Evolutionary conservation across 331 rosid species (phyloP).

Genomic region (Quercus lobata): DNA sequence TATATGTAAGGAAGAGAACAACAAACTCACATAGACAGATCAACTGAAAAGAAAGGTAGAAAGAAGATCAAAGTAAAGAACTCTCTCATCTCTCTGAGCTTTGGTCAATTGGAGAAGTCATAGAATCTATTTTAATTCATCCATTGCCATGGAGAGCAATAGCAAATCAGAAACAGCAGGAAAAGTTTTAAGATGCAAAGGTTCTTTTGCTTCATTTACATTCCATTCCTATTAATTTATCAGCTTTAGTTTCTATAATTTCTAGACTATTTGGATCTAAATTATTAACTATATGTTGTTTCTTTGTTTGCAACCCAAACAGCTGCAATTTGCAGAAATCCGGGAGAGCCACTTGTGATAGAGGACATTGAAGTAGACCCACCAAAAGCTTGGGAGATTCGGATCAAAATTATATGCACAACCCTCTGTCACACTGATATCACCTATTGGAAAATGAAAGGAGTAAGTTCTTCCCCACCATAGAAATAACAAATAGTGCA

Average conservation of each 20-base stretch:
- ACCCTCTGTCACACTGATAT: constrained; percentile 57
- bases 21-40: no score
- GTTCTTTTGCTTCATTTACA: constrained; percentile 3
- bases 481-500: neutral
- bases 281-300: neutral
- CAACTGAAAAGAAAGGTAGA: neutral
- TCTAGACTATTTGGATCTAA: neutral
- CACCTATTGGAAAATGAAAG: constrained; percentile 40
- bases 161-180: constrained; percentile 15
- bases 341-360: constrained; percentile 48
- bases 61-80: neutral
- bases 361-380: constrained; percentile 60
- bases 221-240: neutral
- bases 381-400: constrained; percentile 54
- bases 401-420: constrained; percentile 53
- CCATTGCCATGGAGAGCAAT: constrained; percentile 22
- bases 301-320: neutral
- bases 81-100: neutral
- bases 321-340: constrained; percentile 57
- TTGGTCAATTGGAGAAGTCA: neutral
- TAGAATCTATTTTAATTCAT: neutral
- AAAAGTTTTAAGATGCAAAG: constrained; percentile 55
- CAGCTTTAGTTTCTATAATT: neutral
- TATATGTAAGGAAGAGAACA: no score
- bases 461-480: constrained; percentile 13